Evolutionary conservation across 371 early-diverging fungal genomes (phyloP), one percentile per base, ranked within the genome.

Genomic region (Entomophthora muscae): DNA sequence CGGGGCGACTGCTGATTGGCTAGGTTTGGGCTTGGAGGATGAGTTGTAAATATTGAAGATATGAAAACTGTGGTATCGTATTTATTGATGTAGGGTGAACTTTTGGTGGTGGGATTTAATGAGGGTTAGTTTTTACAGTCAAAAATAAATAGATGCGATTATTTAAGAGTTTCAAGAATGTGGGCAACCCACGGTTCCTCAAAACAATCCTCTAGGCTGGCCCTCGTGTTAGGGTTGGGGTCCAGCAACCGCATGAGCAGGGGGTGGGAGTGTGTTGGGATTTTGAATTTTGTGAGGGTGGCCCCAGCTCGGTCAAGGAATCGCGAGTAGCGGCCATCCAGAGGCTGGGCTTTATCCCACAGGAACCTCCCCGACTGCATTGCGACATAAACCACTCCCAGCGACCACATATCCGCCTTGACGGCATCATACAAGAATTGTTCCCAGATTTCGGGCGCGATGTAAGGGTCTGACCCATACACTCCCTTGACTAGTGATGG

Each of bases 401-500:
- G 71, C 31, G 85, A 84, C 88, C 88, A 88, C 42, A 84, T 66
- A 71, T 88, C 88, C 24, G 84, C 78, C 42, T 76, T 66, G n/a
- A 79, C 79, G 56, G 88, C 81, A 64, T 84, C 84, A 66, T 86
- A 83, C 22, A 62, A 64, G 7, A 72, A 23, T 13, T 22, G 10
- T 1, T 30, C 66, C 29, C 76, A 73, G 26, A 88, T 82, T 75
- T 94, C 95, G 29, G 95, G 95, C 0, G 92, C 89, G 65, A 92
- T 92, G 70, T 92, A 94, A n/a, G 93, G 91, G 55, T 88, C 87
- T 3, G 87, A 86, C 7, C 95, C 94, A 63, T 78, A 86, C 28
- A 86, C 73, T 26, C 91, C 92, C 64, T 66, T 73, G 23, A 68
- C 69, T 23, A 1, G 13, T 13, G 26, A 73, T 81, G 82, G 74